Base-by-base conservation (phyloP, 192 early-diverging fungal genomes). In the Blastocladiella britannica region DNA sequence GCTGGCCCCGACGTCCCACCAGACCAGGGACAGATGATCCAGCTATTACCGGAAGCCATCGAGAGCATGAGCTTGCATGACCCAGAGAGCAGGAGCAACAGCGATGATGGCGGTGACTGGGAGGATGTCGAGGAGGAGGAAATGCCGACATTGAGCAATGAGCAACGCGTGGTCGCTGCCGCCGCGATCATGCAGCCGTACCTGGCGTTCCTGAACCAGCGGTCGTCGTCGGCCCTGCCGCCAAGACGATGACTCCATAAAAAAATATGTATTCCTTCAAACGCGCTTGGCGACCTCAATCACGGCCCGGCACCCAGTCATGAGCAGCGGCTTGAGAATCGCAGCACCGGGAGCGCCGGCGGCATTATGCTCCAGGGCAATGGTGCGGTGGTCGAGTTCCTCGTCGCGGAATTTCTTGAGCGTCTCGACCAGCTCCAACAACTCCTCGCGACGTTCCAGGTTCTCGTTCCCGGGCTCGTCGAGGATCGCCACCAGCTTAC, bases 371-470 rank as follows among this genome's bases (percentile, higher is more conserved):
- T 86, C 83, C 1, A 97, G 72, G 12, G 93, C 91, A 27, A 83
- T 86, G 66, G 89, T 84, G 55, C 86, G 62, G 66, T 97, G 91
- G 62, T 94, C 90, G 25, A 97, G 77, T 67, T 97, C 93, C 60
- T 94, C 91, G 63, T 97, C 93, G 5, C 91, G 70, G 56, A 90
- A 92, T 62, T 86, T 75, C 56, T 86, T 77, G 53, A 97, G 82
- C 2, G 82, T 74, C 76, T 77, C 66, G 53, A 64, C 72, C 8
- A 82, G 62, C 23, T 77, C 74, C 9, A 75, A 75, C 23, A 84
- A 64, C 57, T 82, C 78, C 47, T 74, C 63, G 52, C 65, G 68
- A 26, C 81, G 69, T 28, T 82, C 73, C 53, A 91, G 76, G 62
- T 71, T 65, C 28, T 86, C 63, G 60, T 51, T 93, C 89, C 9